Evolutionary conservation across 164 flowering plant species (phyloP), one percentile per base, ranked within the genome.

Genomic region (Echeveria elegans): DNA sequence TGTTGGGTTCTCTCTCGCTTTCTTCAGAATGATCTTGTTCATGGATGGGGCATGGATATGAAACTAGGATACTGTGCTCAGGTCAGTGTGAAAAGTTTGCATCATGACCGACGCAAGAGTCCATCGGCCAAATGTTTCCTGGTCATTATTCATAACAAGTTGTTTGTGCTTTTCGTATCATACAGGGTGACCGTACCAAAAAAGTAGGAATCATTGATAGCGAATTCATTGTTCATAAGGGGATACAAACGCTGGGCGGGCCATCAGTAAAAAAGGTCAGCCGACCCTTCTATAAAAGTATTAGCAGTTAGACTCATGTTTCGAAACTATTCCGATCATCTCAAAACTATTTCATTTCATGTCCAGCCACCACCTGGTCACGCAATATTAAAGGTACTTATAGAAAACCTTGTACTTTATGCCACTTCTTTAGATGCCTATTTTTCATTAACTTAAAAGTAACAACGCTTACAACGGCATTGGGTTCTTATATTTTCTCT

Each of bases 11-110:
- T 53, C 16, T 31, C 60, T 53, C 26, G 2, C 1, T 28, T 28
- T 4, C n/a, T 56, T 24, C 85, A 93, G 97, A 93, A 90, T 85
- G 97, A 93, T 78, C 91, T 93, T 38, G 87, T 91, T 52, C 96
- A 91, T 70, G 98, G 97, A 69, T 91, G 97, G 98, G 97, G 97
- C 71, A 69, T 90, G 96, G 98, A 94, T 76, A 91, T 85, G 89
- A 91, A 88, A 77, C 88, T 94, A 48, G 98, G 98, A 19, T 91
- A 94, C 73, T 94, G 98, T 79, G 93, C 93, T 56, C 96, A 88
- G 96, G 98, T 89, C 68, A 74, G 70, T 19, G 15, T 23, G 58
- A 21, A 2, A 24, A 3, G 28, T 52, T 52, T 21, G 4, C 58
- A 52, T 2, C 65, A 34, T 19, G 12, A 26, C 28, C 0, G 3